Evolutionary conservation across 768 basidiomycete genomes (phyloP), one percentile per base, ranked within the genome.

Genomic region (Phanerochaete sordida): DNA sequence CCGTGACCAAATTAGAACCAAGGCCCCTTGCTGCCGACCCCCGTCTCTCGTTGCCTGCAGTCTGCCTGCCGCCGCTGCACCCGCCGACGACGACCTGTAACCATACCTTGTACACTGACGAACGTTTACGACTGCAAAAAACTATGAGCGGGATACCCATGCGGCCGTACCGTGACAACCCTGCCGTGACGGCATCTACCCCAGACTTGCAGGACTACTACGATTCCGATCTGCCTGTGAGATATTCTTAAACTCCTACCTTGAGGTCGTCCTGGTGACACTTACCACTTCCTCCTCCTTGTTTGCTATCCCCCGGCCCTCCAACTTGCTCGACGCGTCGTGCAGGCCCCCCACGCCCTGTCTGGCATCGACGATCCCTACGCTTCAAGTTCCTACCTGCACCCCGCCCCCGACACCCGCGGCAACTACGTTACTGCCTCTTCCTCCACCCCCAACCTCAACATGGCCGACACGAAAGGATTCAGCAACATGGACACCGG

Each of bases 301-400:
- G 52, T 35, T 43, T 51, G 26, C 26, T 39, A 31, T 30, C 39
- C 35, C 16, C 45, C 43, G 16, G 21, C 23, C 26, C 47, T 39
- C 51, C 47, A 39, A 50, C 48, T 43, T 61, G 47, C 56, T 28
- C 30, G 48, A 28, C 56, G 28, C 69, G 66, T 72, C 66, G 61
- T 58, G 68, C 73, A 78, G 73, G 71, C 69, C 24, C 55, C 65
- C 24, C 68, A 69, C 57, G 71, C 72, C 70, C 69, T 60, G 23
- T 70, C 72, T 53, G 73, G 70, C 72, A 60, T 43, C 57, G 67
- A 78, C 77, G 60, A 72, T 75, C 77, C 63, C 47, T 72, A 68
- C 69, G 61, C 66, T 68, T 76, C 74, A 0, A 60, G 60, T 47
- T 68, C 44, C 37, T 51, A 50, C 48, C 56, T 56, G 23, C 53